These are phyloP conservation scores for Pseudopyricularia cyperi DNA, from an alignment of 2,329 filamentous ascomycete genomes.

Conservation along the genomic window DNA sequence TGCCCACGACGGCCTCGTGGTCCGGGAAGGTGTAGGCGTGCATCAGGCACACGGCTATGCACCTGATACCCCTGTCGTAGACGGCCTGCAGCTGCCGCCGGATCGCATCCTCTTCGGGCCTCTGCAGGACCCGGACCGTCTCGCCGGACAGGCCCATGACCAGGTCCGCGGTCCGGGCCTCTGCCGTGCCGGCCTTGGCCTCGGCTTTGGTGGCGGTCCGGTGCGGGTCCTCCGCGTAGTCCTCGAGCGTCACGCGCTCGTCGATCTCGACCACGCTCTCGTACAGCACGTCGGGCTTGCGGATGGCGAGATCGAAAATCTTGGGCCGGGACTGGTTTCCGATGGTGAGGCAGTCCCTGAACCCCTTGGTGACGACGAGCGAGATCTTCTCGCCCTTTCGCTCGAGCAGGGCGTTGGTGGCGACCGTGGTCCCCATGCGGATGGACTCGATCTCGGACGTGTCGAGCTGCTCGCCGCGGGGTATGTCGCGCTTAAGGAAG, in stretches of 20 bases:
- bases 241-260: conserved; percentile 81
- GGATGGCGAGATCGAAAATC: conserved; percentile 83
- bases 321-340: conserved; percentile 82
- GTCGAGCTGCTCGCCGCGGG: conserved; percentile 66
- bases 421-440: conserved; percentile 91
- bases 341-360: conserved; percentile 77
- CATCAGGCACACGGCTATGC: conserved; percentile 82
- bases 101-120: conserved; percentile 45
- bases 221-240: conserved; percentile 78
- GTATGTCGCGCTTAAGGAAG: conserved; percentile 63
- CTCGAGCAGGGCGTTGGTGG: conserved; percentile 83
- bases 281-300: conserved; percentile 78
- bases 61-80: conserved; percentile 58
- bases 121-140: conserved; percentile 54
- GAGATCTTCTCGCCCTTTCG: conserved; percentile 83
- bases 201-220: conserved; percentile 42
- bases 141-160: conserved; percentile 64
- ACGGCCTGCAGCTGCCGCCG: conserved; percentile 50
- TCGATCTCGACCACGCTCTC: conserved; percentile 78
- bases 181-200: conserved; percentile 33
- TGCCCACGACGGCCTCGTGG: conserved; percentile 69
- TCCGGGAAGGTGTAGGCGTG: conserved; percentile 85
- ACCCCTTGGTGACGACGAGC: conserved; percentile 76
- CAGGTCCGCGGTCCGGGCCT: conserved; percentile 37
- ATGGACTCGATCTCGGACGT: conserved; percentile 79